Base-by-base conservation (phyloP, 2,329 filamentous ascomycete genomes). In the Beauveria sp. region DNA sequence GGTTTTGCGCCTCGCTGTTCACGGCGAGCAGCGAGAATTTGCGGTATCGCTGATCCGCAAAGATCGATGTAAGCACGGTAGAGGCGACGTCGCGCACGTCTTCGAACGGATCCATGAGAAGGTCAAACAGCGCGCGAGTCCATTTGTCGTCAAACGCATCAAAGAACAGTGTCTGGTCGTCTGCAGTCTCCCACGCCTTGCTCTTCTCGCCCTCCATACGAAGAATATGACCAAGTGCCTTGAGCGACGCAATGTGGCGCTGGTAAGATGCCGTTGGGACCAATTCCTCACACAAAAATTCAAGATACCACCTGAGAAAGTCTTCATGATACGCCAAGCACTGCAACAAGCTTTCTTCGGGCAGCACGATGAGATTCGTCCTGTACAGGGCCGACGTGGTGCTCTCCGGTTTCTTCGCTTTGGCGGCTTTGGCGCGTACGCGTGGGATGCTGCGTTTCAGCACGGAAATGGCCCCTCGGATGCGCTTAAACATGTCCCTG, bases 101-200 rank as follows among this genome's bases (percentile, higher is more conserved):
- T 62, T 98, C 95, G 69, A 96, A 99, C 0, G 93, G 91, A 68
- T 99, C 90, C 70, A 96, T 79, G 8, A 96, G 75, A 24, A 96
- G 82, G 71, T 96, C 91, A 16, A 93, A 77, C 7, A 98, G 77
- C 5, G 86, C 78, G 53, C 88, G 80, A 12, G 84, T 74, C 76
- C 88, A 84, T 0, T 73, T 78, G 3, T 67, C 66, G 52, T 83
- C 80, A 63, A 81, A 73, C 2, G 74, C 67, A 53, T 75, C 70
- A 53, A 76, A 78, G 59, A 78, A 75, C 16, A 73, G 70, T 58
- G 62, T 66, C 67, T 73, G 78, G 66, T 79, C 73, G 58, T 74
- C 73, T 43, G 65, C 61, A 1, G 74, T 73, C 58, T 74, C 71
- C 75, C 74, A 76, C 5, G 71, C 68, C 63, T 75, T 74, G 2